A percentile compares a stretch with the other conserved stretches of the same genome.
Conservation (phyloP, 2,329 filamentous ascomycete genomes). For the Arachnopeziza araneosa region DNA sequence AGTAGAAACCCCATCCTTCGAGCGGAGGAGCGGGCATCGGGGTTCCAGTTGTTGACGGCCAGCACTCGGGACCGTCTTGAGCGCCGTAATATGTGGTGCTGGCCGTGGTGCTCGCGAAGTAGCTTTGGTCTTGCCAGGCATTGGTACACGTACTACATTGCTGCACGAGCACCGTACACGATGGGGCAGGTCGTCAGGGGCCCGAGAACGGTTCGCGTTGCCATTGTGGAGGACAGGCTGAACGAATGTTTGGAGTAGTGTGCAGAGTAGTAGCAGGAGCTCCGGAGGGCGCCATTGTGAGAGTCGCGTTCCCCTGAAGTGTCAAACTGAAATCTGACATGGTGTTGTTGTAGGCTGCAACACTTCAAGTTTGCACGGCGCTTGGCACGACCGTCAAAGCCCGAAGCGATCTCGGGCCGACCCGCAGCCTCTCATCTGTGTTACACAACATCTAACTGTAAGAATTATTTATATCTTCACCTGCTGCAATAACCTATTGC, state of each 20-base stretch:
- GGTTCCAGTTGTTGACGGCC: background rate
- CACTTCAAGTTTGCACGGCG: background rate
- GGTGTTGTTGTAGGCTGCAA: background rate
- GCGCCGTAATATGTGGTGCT: background rate
- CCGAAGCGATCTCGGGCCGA: no score
- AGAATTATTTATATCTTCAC: no score
- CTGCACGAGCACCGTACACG: background rate
- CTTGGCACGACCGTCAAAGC: no score
- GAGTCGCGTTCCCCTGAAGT: background rate
- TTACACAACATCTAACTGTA: no score
- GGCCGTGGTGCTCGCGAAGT: background rate
- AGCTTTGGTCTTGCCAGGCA: constrained; percentile 6
- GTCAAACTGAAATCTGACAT: background rate
- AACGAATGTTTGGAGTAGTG: background rate
- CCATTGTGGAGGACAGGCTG: background rate
- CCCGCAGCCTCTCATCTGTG: no score
- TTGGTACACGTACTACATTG: background rate
- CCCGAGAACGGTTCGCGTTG: constrained; percentile 3
- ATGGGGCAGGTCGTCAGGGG: constrained; percentile 4
- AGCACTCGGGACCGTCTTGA: constrained; percentile 5
- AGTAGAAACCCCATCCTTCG: constrained; percentile 7
- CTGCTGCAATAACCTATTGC: no score
- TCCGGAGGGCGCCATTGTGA: background rate
- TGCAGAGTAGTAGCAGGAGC: background rate
- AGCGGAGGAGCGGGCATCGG: background rate